phyloP scores from a whole-genome alignment of 2,329 filamentous ascomycete genomes.

The Nothophaeocryptopus gaeumannii region DNA sequence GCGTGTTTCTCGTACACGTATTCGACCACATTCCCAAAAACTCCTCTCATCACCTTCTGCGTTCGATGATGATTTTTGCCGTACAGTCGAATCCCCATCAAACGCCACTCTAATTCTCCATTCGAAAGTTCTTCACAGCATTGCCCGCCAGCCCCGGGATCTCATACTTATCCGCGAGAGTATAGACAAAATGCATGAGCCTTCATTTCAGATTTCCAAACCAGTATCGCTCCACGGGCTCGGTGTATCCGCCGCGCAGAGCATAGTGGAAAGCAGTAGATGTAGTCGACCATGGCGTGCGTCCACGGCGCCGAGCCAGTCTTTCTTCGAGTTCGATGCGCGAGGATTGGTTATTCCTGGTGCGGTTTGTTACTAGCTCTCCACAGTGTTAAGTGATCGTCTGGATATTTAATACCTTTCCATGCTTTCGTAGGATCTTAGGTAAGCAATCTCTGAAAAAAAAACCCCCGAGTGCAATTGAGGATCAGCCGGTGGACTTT shows the following conservation, averaged over 20 bases:
- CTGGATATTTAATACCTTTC: no score
- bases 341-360: no score
- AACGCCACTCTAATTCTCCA: no score
- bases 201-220: neutral
- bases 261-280: slow-evolving; percentile 1
- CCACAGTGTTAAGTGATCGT: neutral
- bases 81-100: no score
- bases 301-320: slow-evolving; percentile 8
- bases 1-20: no score
- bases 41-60: no score
- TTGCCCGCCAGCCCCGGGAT: neutral
- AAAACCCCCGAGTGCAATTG: slow-evolving; percentile 1
- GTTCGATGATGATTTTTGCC: no score
- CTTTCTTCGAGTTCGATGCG: slow-evolving; percentile 7
- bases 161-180: neutral
- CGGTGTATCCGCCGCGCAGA: neutral
- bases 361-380: neutral
- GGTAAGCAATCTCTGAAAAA: no score
- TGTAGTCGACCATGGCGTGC: slow-evolving; percentile 8
- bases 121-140: neutral
- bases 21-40: no score
- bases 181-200: slow-evolving; percentile 1
- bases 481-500: slow-evolving; percentile 8
- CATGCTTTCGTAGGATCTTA: no score
- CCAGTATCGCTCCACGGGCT: no score